Percentiles rank a stretch among this genome's conserved stretches.
These are phyloP conservation scores for Herpetospermum pedunculosum DNA, from an alignment of 306 rosid species.

Conservation along the genomic window DNA sequence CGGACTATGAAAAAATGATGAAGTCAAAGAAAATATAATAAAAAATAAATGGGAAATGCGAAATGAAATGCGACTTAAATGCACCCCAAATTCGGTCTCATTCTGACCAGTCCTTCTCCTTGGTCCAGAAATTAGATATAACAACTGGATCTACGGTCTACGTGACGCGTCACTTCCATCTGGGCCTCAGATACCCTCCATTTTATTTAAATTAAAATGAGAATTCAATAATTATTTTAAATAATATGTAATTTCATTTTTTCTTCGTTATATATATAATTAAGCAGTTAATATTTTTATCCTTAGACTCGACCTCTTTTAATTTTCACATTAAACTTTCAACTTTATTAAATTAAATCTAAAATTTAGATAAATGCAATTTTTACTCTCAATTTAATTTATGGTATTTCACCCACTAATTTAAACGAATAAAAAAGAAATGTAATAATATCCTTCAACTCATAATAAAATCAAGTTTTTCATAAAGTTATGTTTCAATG, in stretches of 20 bases:
- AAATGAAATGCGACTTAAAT: slow-evolving; percentile 23
- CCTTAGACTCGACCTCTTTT: too few relatives aligned
- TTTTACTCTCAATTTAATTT: too few relatives aligned
- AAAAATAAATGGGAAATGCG: slow-evolving; percentile 7
- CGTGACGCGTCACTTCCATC: slow-evolving; percentile 9
- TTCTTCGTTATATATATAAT: background rate
- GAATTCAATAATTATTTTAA: background rate
- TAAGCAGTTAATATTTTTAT: background rate
- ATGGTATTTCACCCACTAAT: too few relatives aligned
- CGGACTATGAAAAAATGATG: slow-evolving; percentile 7
- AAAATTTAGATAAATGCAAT: too few relatives aligned
- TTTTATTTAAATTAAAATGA: background rate
- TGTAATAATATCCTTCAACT: too few relatives aligned
- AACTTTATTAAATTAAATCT: too few relatives aligned
- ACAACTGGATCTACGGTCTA: slow-evolving; percentile 14
- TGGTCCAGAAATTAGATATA: background rate
- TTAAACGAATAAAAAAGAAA: too few relatives aligned
- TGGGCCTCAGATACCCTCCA: slow-evolving; percentile 7
- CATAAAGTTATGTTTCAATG: too few relatives aligned
- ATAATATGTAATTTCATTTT: background rate
- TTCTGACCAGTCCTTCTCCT: background rate
- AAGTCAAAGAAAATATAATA: background rate
- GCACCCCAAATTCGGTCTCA: slow-evolving; percentile 12
- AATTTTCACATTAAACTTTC: too few relatives aligned
- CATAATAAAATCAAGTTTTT: too few relatives aligned